Conservation (phyloP, 345 rosid genomes). For the Euclidium syriacum region DNA sequence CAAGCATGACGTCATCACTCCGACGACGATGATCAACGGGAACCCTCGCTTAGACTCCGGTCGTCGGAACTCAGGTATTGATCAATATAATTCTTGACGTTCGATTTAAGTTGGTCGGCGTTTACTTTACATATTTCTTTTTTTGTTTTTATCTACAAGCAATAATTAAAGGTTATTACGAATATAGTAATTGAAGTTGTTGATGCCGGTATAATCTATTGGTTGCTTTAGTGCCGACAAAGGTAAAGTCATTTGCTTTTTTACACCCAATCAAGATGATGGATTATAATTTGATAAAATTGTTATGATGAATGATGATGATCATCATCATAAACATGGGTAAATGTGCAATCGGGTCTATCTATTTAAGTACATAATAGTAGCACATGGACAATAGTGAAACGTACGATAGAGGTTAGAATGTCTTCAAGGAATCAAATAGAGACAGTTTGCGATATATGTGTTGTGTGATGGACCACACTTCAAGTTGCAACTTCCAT, state of each 20-base stretch:
- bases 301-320: not conserved
- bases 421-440: constrained; percentile 24
- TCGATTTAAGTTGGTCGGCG: not conserved
- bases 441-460: not conserved
- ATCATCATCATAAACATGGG: constrained; percentile 11
- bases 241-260: constrained; percentile 19
- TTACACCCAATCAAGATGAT: constrained; percentile 1
- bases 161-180: not conserved
- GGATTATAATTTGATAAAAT: not conserved
- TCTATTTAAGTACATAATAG: not conserved
- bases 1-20: not conserved
- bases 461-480: not conserved
- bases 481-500: constrained; percentile 16
- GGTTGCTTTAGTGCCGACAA: constrained; percentile 31
- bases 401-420: constrained; percentile 25
- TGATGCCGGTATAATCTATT: constrained; percentile 6
- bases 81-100: not conserved
- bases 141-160: not conserved
- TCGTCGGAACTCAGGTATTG: not conserved
- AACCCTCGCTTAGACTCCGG: not conserved
- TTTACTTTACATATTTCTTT: not conserved
- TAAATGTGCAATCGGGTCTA: constrained; percentile 13
- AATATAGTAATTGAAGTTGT: not conserved
- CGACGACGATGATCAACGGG: not conserved
- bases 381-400: constrained; percentile 13